These are phyloP conservation scores for Yamadazyma songkhlaensis DNA, from an alignment of 1,139 yeast genomes.

Conservation along the genomic window DNA sequence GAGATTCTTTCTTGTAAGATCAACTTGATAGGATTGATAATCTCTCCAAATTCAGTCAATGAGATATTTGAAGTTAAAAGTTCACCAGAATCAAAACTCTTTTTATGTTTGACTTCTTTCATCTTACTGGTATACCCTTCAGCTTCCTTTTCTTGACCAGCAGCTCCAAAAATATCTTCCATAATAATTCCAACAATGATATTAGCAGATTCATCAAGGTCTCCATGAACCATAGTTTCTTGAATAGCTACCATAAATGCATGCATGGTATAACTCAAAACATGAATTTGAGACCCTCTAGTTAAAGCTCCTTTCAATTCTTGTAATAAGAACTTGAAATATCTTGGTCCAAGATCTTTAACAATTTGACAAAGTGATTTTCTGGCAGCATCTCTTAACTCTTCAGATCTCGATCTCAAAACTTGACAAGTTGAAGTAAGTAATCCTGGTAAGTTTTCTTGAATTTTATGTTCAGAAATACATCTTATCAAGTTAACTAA, in stretches of 20 bases:
- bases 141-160: slow-evolving; percentile 93
- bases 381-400: slow-evolving; percentile 83
- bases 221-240: slow-evolving; percentile 58
- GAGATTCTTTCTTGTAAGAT: slow-evolving; percentile 66
- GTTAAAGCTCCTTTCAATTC: slow-evolving; percentile 79
- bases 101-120: slow-evolving; percentile 88
- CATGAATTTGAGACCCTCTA: slow-evolving; percentile 92
- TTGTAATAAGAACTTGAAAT: slow-evolving; percentile 68
- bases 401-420: slow-evolving; percentile 82
- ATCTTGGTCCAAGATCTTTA: slow-evolving; percentile 64
- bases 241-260: slow-evolving; percentile 56
- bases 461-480: slow-evolving; percentile 55
- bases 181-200: slow-evolving; percentile 70
- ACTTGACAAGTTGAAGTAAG: slow-evolving; percentile 86
- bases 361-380: slow-evolving; percentile 70
- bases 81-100: slow-evolving; percentile 87
- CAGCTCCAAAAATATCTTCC: slow-evolving; percentile 92
- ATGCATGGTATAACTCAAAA: slow-evolving; percentile 85
- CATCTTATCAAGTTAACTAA: slow-evolving; percentile 68
- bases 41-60: slow-evolving; percentile 54
- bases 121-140: slow-evolving; percentile 85
- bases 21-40: slow-evolving; percentile 69
- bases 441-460: slow-evolving; percentile 70
- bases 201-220: slow-evolving; percentile 65
- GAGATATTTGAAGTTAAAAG: slow-evolving; percentile 64